Evolutionary conservation across 768 basidiomycete genomes (phyloP).

Genomic region (Boletellus ananas): DNA sequence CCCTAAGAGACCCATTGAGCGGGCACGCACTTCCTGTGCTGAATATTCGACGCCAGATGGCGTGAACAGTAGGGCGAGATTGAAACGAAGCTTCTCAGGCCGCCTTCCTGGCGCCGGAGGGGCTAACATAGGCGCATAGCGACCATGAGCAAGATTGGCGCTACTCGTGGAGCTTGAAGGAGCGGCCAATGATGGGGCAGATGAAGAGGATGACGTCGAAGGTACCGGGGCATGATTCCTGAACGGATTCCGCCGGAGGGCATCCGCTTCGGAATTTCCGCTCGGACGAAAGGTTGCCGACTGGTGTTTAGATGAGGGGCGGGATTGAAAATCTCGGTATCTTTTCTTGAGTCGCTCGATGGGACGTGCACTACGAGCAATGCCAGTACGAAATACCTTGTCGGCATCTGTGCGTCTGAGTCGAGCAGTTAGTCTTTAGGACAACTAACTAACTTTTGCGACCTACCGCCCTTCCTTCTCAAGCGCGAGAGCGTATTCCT

Average conservation of each 20-base stretch:
- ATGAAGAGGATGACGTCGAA: slow-evolving; percentile 30
- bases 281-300: slow-evolving; percentile 23
- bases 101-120: slow-evolving; percentile 66
- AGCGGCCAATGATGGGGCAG: slow-evolving; percentile 13
- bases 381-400: slow-evolving; percentile 74
- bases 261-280: slow-evolving; percentile 26
- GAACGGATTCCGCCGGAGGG: slow-evolving; percentile 34
- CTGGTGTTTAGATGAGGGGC: slow-evolving; percentile 32
- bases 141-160: slow-evolving; percentile 29
- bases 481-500: slow-evolving; percentile 81
- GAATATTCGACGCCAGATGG: slow-evolving; percentile 78
- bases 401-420: slow-evolving; percentile 74
- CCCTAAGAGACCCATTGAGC: slow-evolving; percentile 75
- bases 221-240: slow-evolving; percentile 33
- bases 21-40: slow-evolving; percentile 77
- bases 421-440: slow-evolving; percentile 2
- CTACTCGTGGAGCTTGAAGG: slow-evolving; percentile 41
- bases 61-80: slow-evolving; percentile 69
- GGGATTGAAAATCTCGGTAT: slow-evolving; percentile 75
- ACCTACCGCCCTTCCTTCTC: slow-evolving; percentile 75
- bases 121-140: slow-evolving; percentile 72
- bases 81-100: slow-evolving; percentile 67
- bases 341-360: slow-evolving; percentile 77
- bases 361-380: slow-evolving; percentile 77
- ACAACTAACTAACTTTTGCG: slow-evolving; percentile 3